phyloP scores from a whole-genome alignment of 2,329 filamentous ascomycete genomes.

The Phialophora expanda region DNA sequence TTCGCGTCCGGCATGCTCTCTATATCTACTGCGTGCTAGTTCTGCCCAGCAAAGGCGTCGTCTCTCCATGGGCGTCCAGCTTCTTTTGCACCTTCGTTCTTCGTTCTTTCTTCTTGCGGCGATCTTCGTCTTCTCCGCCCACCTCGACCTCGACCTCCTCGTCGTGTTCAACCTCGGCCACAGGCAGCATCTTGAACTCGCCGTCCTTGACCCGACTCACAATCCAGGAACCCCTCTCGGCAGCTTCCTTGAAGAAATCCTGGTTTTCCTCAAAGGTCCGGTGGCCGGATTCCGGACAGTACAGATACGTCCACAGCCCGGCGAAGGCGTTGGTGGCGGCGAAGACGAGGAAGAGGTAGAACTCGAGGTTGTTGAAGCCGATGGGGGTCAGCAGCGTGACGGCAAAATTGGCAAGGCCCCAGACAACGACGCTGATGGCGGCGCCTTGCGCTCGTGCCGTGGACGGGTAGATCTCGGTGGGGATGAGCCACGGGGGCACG shows the following conservation, averaged over 20 bases:
- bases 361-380: conserved; percentile 64
- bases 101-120: conserved; percentile 9
- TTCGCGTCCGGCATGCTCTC: neutral
- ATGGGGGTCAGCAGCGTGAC: conserved; percentile 64
- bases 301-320: conserved; percentile 59
- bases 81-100: conserved; percentile 15
- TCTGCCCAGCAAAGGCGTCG: conserved; percentile 25
- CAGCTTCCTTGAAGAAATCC: conserved; percentile 62
- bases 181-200: conserved; percentile 47
- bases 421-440: conserved; percentile 64
- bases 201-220: conserved; percentile 60
- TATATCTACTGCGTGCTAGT: conserved; percentile 1
- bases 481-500: conserved; percentile 57
- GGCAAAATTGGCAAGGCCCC: conserved; percentile 65
- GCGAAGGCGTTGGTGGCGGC: conserved; percentile 61
- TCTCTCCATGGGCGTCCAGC: conserved; percentile 22
- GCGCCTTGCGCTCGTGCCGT: conserved; percentile 65
- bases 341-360: conserved; percentile 64
- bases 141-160: conserved; percentile 27
- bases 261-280: conserved; percentile 66
- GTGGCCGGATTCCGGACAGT: conserved; percentile 61
- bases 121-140: conserved; percentile 14
- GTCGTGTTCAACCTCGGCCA: conserved; percentile 27
- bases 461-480: conserved; percentile 63
- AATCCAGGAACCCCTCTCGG: conserved; percentile 58